Evolutionary conservation across 1,139 yeast genomes (phyloP).

Genomic region (Candida sp.): DNA sequence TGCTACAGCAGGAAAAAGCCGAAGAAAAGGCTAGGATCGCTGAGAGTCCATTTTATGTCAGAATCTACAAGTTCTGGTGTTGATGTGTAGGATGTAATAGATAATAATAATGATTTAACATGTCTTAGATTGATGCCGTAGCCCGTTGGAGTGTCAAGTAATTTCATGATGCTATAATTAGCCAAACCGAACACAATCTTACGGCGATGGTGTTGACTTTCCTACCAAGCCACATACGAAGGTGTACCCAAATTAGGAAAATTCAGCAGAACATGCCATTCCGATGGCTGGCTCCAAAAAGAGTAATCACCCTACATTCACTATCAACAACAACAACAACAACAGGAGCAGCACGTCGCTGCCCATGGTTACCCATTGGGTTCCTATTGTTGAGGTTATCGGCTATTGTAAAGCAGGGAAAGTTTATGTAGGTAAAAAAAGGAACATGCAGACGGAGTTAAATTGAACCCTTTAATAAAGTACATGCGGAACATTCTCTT

Average conservation of each 20-base stretch:
- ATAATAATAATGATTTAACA: no score
- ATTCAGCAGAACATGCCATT: no score
- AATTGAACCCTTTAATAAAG: neutral
- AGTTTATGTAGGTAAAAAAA: neutral
- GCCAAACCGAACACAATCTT: no score
- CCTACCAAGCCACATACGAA: no score
- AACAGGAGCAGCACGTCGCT: no score
- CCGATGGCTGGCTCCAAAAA: neutral
- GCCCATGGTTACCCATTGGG: neutral
- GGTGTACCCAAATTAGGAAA: no score
- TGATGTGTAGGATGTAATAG: slow-evolving; percentile 7
- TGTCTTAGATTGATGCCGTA: no score
- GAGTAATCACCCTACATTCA: no score
- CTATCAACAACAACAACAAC: no score
- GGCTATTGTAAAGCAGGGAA: neutral
- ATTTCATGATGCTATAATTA: no score
- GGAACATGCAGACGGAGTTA: neutral
- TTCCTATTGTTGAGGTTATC: neutral
- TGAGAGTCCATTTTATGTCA: slow-evolving; percentile 30
- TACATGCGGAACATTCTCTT: neutral
- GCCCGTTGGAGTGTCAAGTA: no score
- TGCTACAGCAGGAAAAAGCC: slow-evolving; percentile 42
- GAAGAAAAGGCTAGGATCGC: slow-evolving; percentile 42
- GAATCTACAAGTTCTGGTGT: slow-evolving; percentile 37
- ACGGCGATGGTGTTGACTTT: no score